Percentiles rank a stretch among this genome's conserved stretches.
Conservation (phyloP, 2,329 filamentous ascomycete species). For the Pseudocercospora eumusae region DNA sequence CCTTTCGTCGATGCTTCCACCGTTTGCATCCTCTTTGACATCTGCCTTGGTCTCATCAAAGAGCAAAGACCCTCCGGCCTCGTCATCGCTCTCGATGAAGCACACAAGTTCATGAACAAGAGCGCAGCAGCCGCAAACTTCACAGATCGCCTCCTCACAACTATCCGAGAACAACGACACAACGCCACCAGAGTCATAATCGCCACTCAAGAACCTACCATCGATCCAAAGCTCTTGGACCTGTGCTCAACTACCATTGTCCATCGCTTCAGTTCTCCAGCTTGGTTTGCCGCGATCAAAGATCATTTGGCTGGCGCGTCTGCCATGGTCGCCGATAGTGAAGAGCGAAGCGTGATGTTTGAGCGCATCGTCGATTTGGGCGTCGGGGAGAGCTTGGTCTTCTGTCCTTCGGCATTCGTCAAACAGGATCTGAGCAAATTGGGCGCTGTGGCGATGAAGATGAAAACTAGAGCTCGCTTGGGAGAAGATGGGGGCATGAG, state of each 20-base stretch:
- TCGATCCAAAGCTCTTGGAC: slow-evolving; percentile 68
- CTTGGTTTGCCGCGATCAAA: slow-evolving; percentile 57
- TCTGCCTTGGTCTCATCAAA: slow-evolving; percentile 65
- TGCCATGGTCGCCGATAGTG: slow-evolving; percentile 15
- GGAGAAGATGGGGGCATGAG: slow-evolving; percentile 36
- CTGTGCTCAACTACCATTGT: slow-evolving; percentile 72
- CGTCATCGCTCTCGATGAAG: slow-evolving; percentile 72
- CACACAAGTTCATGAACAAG: slow-evolving; percentile 68
- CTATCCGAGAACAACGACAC: slow-evolving; percentile 72
- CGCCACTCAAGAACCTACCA: slow-evolving; percentile 74
- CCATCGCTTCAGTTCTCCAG: slow-evolving; percentile 68
- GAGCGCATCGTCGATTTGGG: slow-evolving; percentile 35
- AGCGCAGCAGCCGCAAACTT: slow-evolving; percentile 58
- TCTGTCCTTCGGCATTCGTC: slow-evolving; percentile 36
- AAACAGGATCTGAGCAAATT: slow-evolving; percentile 27
- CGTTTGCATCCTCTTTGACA: slow-evolving; percentile 72
- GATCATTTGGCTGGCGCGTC: slow-evolving; percentile 52
- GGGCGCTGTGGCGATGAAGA: slow-evolving; percentile 29
- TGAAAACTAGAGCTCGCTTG: slow-evolving; percentile 35
- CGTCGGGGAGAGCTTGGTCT: slow-evolving; percentile 40
- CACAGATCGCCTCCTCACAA: slow-evolving; percentile 62
- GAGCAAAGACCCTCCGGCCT: slow-evolving; percentile 50
- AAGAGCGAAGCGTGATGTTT: slow-evolving; percentile 31
- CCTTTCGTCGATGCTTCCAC: slow-evolving; percentile 67
- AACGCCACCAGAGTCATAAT: slow-evolving; percentile 67